Evolutionary conservation across 1,284 basidiomycete genomes (phyloP).

Genomic region (Irpex lacteus): DNA sequence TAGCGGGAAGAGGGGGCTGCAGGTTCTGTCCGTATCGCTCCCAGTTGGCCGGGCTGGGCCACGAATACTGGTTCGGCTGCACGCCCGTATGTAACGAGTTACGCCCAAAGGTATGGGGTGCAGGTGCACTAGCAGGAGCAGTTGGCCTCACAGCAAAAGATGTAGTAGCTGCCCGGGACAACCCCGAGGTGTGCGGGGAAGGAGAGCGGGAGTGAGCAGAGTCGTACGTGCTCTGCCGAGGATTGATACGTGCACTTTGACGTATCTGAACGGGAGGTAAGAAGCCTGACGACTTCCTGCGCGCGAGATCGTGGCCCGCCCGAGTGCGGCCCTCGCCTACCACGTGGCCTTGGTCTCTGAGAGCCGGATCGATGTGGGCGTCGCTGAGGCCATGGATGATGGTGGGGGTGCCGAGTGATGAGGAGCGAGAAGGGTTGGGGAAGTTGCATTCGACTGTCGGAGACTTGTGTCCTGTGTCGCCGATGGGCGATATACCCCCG

Average conservation of each 20-base stretch:
- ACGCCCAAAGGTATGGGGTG: not conserved
- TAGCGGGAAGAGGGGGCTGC: not conserved
- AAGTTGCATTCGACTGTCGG: not conserved
- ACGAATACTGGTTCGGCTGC: not conserved
- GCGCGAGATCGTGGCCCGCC: not conserved
- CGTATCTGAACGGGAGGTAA: not conserved
- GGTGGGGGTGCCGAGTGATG: slow-evolving; percentile 9
- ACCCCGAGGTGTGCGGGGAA: not conserved
- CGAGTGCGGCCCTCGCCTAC: slow-evolving; percentile 29
- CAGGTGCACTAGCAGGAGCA: not conserved
- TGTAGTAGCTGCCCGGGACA: not conserved
- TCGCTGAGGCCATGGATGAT: slow-evolving; percentile 22
- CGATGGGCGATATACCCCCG: not conserved
- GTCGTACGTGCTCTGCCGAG: not conserved
- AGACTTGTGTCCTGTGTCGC: not conserved
- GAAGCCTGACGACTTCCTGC: slow-evolving; percentile 6
- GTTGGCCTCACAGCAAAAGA: not conserved
- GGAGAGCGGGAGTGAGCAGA: not conserved
- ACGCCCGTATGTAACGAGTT: not conserved
- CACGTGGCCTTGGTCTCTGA: slow-evolving; percentile 28
- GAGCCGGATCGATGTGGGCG: slow-evolving; percentile 33
- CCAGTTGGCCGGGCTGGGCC: not conserved
- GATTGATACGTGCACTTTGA: not conserved
- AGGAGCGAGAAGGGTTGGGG: not conserved
- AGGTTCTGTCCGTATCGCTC: not conserved